Evolutionary conservation across 805 yeast genomes (phyloP).

Genomic region (Jamesozyma rosinii): DNA sequence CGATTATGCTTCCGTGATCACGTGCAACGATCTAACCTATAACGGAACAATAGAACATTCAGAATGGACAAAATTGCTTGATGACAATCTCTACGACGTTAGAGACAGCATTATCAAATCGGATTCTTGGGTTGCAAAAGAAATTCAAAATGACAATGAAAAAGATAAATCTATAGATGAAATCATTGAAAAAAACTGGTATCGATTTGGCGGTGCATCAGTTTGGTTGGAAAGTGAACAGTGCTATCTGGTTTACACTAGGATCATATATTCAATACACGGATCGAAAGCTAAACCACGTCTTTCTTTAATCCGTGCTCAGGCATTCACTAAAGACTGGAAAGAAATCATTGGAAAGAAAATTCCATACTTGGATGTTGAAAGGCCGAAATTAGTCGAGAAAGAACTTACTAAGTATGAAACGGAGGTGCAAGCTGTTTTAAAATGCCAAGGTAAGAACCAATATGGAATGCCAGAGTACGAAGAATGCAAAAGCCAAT

Average conservation of each 20-base stretch:
- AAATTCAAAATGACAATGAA: slow-evolving; percentile 4
- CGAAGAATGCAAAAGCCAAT: slow-evolving; percentile 16
- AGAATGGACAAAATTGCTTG: background rate
- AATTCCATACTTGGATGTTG: slow-evolving; percentile 26
- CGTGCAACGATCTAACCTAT: slow-evolving; percentile 6
- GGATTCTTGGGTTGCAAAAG: background rate
- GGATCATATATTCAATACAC: slow-evolving; percentile 7
- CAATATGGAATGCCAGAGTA: slow-evolving; percentile 11
- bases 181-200: slow-evolving; percentile 28
- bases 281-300: background rate
- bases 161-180: slow-evolving; percentile 4
- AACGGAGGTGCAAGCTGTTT: slow-evolving; percentile 12
- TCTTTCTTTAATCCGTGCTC: slow-evolving; percentile 35
- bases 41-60: slow-evolving; percentile 3
- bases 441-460: slow-evolving; percentile 15
- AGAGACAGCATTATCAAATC: slow-evolving; percentile 4
- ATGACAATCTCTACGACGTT: slow-evolving; percentile 1
- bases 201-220: slow-evolving; percentile 33
- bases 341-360: slow-evolving; percentile 19
- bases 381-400: slow-evolving; percentile 19
- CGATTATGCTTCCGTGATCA: slow-evolving; percentile 3
- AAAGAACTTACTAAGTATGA: slow-evolving; percentile 18
- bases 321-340: slow-evolving; percentile 39
- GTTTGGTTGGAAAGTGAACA: slow-evolving; percentile 47
- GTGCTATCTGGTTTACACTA: slow-evolving; percentile 39